These are phyloP conservation scores for Metschnikowia baotianmanensis DNA, from an alignment of 805 yeast species.

Conservation along the genomic window DNA sequence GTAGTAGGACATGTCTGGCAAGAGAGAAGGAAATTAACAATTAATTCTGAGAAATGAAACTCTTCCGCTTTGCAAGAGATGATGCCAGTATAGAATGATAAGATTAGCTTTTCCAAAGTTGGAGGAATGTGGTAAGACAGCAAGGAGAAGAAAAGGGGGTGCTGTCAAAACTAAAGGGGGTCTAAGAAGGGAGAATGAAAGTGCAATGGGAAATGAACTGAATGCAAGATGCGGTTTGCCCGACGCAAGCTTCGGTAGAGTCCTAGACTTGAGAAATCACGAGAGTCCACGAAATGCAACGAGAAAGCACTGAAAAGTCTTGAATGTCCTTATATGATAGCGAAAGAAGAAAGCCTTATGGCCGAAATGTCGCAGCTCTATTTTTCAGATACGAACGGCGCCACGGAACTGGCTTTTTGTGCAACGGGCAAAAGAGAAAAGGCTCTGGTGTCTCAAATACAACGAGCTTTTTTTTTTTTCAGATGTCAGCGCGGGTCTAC, in stretches of 20 bases:
- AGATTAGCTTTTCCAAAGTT: no score
- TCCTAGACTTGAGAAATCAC: no score
- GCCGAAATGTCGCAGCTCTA: background rate
- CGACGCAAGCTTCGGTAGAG: no score
- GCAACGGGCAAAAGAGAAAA: slow-evolving; percentile 4
- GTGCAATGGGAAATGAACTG: slow-evolving; percentile 12
- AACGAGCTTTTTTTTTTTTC: slow-evolving; percentile 11
- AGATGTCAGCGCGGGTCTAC: slow-evolving; percentile 16
- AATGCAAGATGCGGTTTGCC: slow-evolving; percentile 8
- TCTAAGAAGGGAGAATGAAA: slow-evolving; percentile 1
- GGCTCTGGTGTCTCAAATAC: background rate
- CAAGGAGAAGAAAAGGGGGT: slow-evolving; percentile 5
- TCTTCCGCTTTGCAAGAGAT: background rate
- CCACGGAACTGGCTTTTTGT: slow-evolving; percentile 5
- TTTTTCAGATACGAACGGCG: background rate
- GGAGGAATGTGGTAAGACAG: slow-evolving; percentile 2
- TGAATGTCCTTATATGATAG: background rate
- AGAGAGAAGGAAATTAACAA: background rate
- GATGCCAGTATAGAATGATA: slow-evolving; percentile 1
- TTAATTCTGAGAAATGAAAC: slow-evolving; percentile 4
- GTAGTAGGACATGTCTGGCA: slow-evolving; percentile 36
- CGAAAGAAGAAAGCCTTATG: slow-evolving; percentile 1
- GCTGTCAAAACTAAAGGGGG: background rate
- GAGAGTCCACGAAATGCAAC: no score
- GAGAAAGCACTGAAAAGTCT: no score